Conservation (phyloP, 257 asterid species). For the Knoxia roxburghii region DNA sequence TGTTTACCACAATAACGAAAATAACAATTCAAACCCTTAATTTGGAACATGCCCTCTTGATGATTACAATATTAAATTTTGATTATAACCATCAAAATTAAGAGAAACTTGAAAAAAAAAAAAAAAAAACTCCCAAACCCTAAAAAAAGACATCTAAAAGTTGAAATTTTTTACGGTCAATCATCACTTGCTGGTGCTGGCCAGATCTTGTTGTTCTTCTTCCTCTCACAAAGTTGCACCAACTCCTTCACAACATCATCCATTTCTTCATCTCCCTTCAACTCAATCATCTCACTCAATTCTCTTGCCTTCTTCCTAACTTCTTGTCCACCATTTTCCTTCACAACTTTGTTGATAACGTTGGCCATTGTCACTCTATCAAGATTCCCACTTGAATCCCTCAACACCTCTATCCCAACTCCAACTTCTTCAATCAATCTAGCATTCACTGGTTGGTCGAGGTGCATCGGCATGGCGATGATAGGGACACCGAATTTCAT, state of each 20-base stretch:
- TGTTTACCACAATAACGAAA: too few species aligned
- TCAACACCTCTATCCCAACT: slow-evolving; percentile 13
- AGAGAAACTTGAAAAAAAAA: too few species aligned
- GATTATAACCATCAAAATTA: too few species aligned
- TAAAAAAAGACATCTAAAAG: too few species aligned
- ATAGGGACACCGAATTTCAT: slow-evolving; percentile 20
- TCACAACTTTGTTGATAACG: slow-evolving; percentile 7
- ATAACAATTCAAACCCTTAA: too few species aligned
- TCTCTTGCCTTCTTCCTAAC: slow-evolving; percentile 14
- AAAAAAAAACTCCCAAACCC: too few species aligned
- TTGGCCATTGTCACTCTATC: slow-evolving; percentile 1
- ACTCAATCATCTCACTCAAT: background rate
- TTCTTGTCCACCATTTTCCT: background rate
- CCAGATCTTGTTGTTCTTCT: background rate
- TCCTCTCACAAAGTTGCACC: slow-evolving; percentile 1
- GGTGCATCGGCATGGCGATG: slow-evolving; percentile 19
- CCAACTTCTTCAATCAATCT: slow-evolving; percentile 11
- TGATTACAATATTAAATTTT: too few species aligned
- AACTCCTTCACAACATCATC: slow-evolving; percentile 11
- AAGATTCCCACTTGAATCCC: slow-evolving; percentile 2
- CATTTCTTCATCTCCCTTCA: slow-evolving; percentile 16
- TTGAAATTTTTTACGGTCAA: too few species aligned
- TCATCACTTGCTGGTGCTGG: too few species aligned
- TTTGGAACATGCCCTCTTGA: too few species aligned
- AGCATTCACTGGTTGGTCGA: slow-evolving; percentile 21